A percentile compares a stretch with the other conserved stretches of the same genome.
Conservation (phyloP, 495 filamentous ascomycete species). For the Penicillium pulvis region DNA sequence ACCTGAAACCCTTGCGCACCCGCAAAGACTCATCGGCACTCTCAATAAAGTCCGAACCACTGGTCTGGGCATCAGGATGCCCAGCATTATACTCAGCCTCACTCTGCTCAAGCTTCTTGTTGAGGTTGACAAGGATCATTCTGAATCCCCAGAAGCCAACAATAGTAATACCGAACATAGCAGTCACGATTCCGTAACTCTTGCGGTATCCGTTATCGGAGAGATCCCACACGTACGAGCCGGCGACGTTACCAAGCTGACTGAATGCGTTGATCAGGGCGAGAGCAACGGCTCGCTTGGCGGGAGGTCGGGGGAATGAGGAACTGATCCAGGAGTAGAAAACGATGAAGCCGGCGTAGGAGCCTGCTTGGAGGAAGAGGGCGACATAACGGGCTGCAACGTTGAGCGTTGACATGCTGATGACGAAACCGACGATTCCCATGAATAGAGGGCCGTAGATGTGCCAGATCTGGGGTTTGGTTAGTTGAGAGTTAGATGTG, state of each 20-base stretch:
- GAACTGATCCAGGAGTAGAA: constrained; percentile 78
- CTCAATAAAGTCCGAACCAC: constrained; percentile 21
- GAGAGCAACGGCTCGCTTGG: constrained; percentile 79
- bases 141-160: constrained; percentile 49
- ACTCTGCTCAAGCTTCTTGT: constrained; percentile 64
- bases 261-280: constrained; percentile 82
- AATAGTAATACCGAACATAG: constrained; percentile 38
- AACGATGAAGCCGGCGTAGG: constrained; percentile 66
- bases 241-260: constrained; percentile 38
- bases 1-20: constrained; percentile 39
- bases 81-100: constrained; percentile 30
- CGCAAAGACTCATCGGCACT: constrained; percentile 30
- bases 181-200: constrained; percentile 39
- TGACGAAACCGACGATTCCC: constrained; percentile 71
- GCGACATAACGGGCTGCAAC: constrained; percentile 70
- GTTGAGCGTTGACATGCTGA: constrained; percentile 66
- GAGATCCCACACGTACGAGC: constrained; percentile 37
- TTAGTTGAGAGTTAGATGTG: constrained; percentile 1
- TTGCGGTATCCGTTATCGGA: constrained; percentile 35
- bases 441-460: constrained; percentile 68
- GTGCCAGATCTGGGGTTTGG: constrained; percentile 61
- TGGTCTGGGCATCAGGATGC: constrained; percentile 14
- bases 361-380: constrained; percentile 74
- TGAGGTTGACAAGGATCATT: constrained; percentile 61
- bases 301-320: constrained; percentile 75